Conservation (phyloP, 202 grass and related monocot species). For the Musa balbisiana region DNA sequence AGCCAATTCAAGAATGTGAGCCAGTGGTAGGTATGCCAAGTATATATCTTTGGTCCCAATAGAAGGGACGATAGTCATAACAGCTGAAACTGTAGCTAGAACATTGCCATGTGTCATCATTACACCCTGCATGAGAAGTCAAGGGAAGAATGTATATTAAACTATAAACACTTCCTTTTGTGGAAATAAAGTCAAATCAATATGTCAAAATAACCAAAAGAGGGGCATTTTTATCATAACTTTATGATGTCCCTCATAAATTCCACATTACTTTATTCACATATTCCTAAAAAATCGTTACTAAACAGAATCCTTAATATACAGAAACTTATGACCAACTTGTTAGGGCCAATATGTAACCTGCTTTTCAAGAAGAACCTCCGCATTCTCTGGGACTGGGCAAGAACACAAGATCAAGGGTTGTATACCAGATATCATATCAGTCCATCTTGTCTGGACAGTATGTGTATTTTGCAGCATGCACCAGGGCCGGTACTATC, state of each 20-base stretch:
- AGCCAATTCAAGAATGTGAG: slow-evolving; percentile 91
- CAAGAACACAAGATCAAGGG: not conserved
- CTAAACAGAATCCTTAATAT: slow-evolving; percentile 16
- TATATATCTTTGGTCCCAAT: slow-evolving; percentile 86
- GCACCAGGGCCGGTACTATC: too few species aligned
- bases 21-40: slow-evolving; percentile 84
- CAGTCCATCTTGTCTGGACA: not conserved
- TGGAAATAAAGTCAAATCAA: too few species aligned
- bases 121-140: slow-evolving; percentile 55
- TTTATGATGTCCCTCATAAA: too few species aligned
- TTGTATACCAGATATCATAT: not conserved
- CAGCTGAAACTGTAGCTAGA: slow-evolving; percentile 70
- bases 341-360: too few species aligned
- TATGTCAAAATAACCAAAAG: too few species aligned
- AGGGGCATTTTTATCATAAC: too few species aligned
- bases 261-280: not conserved
- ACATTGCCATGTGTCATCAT: slow-evolving; percentile 98
- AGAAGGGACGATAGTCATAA: slow-evolving; percentile 76
- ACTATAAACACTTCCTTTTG: not conserved
- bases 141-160: not conserved
- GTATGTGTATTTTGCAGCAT: too few species aligned
- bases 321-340: not conserved
- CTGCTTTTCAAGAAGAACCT: too few species aligned
- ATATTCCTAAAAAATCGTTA: slow-evolving; percentile 14
- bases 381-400: too few species aligned